Percentiles rank a stretch among this genome's conserved stretches.
Evolutionary conservation across 1,284 basidiomycete species (phyloP).

Genomic region (Cutaneotrichosporon arboriforme): DNA sequence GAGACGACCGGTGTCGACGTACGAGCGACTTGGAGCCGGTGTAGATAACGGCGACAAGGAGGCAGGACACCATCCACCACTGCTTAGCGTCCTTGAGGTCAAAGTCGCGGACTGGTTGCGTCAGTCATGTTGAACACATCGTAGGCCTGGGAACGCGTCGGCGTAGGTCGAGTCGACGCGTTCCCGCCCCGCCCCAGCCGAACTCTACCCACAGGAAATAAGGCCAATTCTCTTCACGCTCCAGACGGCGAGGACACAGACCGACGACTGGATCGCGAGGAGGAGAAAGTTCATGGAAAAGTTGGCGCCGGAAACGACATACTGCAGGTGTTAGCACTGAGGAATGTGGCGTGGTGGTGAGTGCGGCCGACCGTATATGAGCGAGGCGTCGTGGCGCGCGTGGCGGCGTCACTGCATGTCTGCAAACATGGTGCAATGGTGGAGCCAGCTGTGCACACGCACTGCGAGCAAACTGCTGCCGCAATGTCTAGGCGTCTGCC

Average conservation of each 20-base stretch:
- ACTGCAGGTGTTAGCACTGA: conserved; percentile 56
- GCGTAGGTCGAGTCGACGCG: too few relatives aligned
- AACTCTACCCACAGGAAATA: conserved; percentile 58
- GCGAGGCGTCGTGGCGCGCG: not conserved
- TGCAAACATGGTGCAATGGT: not conserved
- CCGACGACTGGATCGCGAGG: conserved; percentile 81
- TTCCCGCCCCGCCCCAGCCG: too few relatives aligned
- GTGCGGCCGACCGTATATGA: not conserved
- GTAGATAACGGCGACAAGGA: conserved; percentile 93
- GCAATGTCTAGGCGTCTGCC: too few relatives aligned
- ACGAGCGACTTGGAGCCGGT: conserved; percentile 96
- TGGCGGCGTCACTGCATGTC: not conserved
- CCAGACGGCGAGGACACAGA: conserved; percentile 74
- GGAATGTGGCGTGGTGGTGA: not conserved
- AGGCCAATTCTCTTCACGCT: conserved; percentile 70
- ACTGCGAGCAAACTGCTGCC: too few relatives aligned
- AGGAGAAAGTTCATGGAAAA: conserved; percentile 98
- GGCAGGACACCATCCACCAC: conserved; percentile 91
- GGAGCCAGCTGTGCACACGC: not conserved
- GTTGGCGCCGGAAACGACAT: conserved; percentile 83
- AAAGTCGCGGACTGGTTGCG: conserved; percentile 62
- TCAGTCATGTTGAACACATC: not conserved
- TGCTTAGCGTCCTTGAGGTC: conserved; percentile 76
- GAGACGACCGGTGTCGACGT: conserved; percentile 17
- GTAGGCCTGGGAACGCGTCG: too few relatives aligned